Evolutionary conservation across 2,329 filamentous ascomycete species (phyloP).

Genomic region (Didymella exigua): DNA sequence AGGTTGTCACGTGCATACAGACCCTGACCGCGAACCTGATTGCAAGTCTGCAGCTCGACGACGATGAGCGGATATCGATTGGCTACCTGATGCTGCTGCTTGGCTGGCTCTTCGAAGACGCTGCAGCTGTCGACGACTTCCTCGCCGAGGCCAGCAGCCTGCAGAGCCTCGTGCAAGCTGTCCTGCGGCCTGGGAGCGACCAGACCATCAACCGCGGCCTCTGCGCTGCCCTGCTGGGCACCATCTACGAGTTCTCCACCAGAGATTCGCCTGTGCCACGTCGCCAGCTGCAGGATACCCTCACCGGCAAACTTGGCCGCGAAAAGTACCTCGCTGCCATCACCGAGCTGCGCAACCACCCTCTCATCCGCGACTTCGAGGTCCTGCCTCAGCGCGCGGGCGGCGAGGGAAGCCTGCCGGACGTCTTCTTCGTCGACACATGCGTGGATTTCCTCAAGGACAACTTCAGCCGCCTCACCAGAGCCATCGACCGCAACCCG

Average conservation of each 20-base stretch:
- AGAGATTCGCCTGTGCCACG: slow-evolving; percentile 93
- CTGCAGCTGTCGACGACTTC: slow-evolving; percentile 90
- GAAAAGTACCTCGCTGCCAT: slow-evolving; percentile 87
- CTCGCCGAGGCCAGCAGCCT: slow-evolving; percentile 89
- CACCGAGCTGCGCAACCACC: slow-evolving; percentile 75
- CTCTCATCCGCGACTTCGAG: slow-evolving; percentile 86
- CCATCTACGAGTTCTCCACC: slow-evolving; percentile 95
- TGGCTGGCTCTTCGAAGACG: slow-evolving; percentile 90
- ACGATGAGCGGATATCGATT: slow-evolving; percentile 79
- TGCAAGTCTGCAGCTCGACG: slow-evolving; percentile 72
- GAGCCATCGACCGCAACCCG: slow-evolving; percentile 89
- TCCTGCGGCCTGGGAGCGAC: slow-evolving; percentile 58
- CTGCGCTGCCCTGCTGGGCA: slow-evolving; percentile 81
- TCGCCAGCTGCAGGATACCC: slow-evolving; percentile 76
- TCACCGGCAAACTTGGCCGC: slow-evolving; percentile 77
- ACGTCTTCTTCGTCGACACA: slow-evolving; percentile 81
- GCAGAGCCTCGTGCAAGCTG: slow-evolving; percentile 80
- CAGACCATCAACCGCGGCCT: slow-evolving; percentile 78
- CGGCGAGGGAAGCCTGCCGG: slow-evolving; percentile 64
- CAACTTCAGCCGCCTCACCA: slow-evolving; percentile 83
- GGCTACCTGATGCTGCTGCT: slow-evolving; percentile 89
- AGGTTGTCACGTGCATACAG: slow-evolving; percentile 93
- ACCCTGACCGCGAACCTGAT: slow-evolving; percentile 86
- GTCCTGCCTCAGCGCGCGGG: slow-evolving; percentile 71
- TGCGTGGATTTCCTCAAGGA: slow-evolving; percentile 97